A percentile compares a stretch with the other conserved stretches of the same genome.
phyloP scores from a whole-genome alignment of 2,329 filamentous ascomycete species.

The Tolypocladium paradoxum region DNA sequence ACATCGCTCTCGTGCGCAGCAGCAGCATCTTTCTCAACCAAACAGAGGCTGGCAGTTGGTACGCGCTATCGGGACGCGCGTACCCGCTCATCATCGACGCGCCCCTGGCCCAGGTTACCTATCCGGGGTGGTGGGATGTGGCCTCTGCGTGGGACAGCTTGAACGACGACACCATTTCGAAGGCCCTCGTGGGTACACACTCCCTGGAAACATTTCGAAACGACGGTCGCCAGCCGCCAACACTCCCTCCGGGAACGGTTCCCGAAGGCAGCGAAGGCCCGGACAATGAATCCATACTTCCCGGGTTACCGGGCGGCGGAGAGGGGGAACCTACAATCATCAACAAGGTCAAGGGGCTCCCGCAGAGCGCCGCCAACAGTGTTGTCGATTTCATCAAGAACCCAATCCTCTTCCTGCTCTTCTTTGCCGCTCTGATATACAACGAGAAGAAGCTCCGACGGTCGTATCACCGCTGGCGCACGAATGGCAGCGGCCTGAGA shows the following conservation, averaged over 20 bases:
- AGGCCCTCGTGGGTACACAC: conserved; percentile 63
- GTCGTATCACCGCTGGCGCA: conserved; percentile 23
- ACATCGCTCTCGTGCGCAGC: conserved; percentile 40
- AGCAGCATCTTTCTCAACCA: conserved; percentile 75
- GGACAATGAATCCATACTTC: conserved; percentile 23
- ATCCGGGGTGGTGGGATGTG: conserved; percentile 36
- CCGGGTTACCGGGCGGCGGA: conserved; percentile 12
- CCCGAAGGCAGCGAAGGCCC: conserved; percentile 17
- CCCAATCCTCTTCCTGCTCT: conserved; percentile 36
- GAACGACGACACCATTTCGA: conserved; percentile 37
- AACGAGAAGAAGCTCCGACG: conserved; percentile 35
- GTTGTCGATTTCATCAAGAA: conserved; percentile 46
- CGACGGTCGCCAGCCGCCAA: conserved; percentile 23
- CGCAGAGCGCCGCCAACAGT: conserved; percentile 36
- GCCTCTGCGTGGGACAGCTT: conserved; percentile 27
- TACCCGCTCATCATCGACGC: conserved; percentile 78
- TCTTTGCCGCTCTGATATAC: conserved; percentile 30
- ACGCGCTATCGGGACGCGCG: conserved; percentile 74
- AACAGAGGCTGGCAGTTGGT: conserved; percentile 83
- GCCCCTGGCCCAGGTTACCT: conserved; percentile 33
- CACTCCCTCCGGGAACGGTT: conserved; percentile 23
- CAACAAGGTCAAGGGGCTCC: conserved; percentile 38
- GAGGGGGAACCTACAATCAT: conserved; percentile 32
- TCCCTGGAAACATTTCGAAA: conserved; percentile 35
- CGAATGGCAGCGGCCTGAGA: conserved; percentile 16